These are phyloP conservation scores for Didymellaceae sp. DNA, from an alignment of 2,329 filamentous ascomycete genomes.

Conservation along the genomic window DNA sequence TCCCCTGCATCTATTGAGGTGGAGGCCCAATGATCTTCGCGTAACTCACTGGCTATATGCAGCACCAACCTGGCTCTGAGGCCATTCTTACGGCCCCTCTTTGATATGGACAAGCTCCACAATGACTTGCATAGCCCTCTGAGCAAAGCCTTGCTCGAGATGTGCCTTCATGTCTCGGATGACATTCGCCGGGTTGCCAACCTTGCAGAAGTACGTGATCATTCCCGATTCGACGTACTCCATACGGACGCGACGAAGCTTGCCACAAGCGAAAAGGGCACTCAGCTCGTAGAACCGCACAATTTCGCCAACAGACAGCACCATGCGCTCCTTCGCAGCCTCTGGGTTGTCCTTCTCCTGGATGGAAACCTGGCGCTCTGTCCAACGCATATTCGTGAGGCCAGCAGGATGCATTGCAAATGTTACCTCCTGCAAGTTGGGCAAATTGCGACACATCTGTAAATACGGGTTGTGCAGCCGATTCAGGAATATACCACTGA, in stretches of 20 bases:
- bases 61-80: background rate
- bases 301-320: slow-evolving; percentile 84
- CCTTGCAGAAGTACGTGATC: slow-evolving; percentile 68
- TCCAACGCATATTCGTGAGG: slow-evolving; percentile 72
- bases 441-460: slow-evolving; percentile 84
- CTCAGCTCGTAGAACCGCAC: slow-evolving; percentile 79
- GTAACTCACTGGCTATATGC: background rate
- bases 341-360: slow-evolving; percentile 80
- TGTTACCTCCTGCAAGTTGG: slow-evolving; percentile 77
- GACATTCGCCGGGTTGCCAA: slow-evolving; percentile 4
- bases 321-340: slow-evolving; percentile 74
- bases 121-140: background rate
- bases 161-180: slow-evolving; percentile 2
- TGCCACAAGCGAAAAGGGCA: slow-evolving; percentile 70
- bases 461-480: slow-evolving; percentile 92
- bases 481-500: slow-evolving; percentile 73
- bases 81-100: background rate
- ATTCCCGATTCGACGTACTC: slow-evolving; percentile 71
- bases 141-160: slow-evolving; percentile 11
- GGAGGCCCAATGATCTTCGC: too few species aligned
- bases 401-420: slow-evolving; percentile 85
- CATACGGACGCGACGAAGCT: slow-evolving; percentile 77
- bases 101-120: background rate
- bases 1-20: too few species aligned
- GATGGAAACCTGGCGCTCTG: slow-evolving; percentile 60